These are phyloP conservation scores for Allium fistulosum DNA, from an alignment of 106 monocot genomes.

Conservation along the genomic window DNA sequence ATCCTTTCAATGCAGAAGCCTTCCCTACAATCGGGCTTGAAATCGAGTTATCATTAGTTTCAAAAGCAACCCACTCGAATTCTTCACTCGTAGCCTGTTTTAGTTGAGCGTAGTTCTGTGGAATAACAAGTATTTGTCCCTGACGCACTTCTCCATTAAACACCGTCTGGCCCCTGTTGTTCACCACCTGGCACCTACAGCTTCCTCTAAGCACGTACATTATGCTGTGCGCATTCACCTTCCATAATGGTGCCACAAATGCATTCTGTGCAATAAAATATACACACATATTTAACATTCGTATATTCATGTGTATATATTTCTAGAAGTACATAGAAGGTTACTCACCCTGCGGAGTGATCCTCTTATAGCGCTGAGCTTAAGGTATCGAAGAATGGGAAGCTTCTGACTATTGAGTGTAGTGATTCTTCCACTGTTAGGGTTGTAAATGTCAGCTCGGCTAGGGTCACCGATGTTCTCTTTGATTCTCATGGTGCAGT, in stretches of 20 bases:
- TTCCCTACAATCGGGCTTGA: constrained; percentile 17
- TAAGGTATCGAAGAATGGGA: constrained; percentile 32
- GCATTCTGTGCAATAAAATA: not conserved
- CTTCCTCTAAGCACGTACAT: constrained; percentile 16
- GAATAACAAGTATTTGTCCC: constrained; percentile 17
- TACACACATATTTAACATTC: not conserved
- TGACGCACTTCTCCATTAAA: constrained; percentile 11
- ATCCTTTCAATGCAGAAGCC: constrained; percentile 14
- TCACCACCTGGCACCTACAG: constrained; percentile 15
- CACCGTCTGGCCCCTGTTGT: constrained; percentile 9
- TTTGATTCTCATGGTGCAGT: constrained; percentile 32
- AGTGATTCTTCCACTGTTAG: constrained; percentile 24
- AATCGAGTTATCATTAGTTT: constrained; percentile 11
- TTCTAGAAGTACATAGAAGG: not conserved
- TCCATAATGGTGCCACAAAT: constrained; percentile 14
- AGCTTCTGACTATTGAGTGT: constrained; percentile 40
- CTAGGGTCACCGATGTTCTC: constrained; percentile 42
- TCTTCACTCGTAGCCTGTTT: constrained; percentile 12
- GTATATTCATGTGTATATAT: not conserved
- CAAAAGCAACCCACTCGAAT: constrained; percentile 29
- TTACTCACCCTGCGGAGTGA: not conserved
- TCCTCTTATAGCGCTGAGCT: constrained; percentile 30
- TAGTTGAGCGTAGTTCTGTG: constrained; percentile 13
- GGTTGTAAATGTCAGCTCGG: constrained; percentile 32
- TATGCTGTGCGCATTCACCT: constrained; percentile 22